Conservation (phyloP, 768 basidiomycete species). For the Tricholoma flavovirens region DNA sequence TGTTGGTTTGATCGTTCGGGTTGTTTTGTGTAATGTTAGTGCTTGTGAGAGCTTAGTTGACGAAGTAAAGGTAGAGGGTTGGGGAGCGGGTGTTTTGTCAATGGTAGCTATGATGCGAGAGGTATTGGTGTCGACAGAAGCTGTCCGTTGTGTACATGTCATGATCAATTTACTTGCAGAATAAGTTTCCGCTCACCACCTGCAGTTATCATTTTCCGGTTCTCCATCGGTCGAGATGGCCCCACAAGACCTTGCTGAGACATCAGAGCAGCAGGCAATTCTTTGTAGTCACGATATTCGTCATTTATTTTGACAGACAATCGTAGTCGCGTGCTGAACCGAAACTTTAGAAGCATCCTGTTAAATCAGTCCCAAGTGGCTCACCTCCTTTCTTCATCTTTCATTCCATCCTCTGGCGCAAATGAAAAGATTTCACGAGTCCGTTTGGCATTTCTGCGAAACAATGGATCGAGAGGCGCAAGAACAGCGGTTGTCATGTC, state of each 20-base stretch:
- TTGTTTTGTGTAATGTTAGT: constrained; percentile 88
- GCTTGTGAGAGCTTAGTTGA: constrained; percentile 75
- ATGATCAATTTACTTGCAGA: not conserved
- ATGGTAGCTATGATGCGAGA: constrained; percentile 67
- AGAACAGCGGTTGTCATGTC: constrained; percentile 44
- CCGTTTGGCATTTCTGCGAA: constrained; percentile 60
- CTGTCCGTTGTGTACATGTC: constrained; percentile 15
- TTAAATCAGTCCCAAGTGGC: constrained; percentile 8
- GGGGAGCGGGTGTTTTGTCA: constrained; percentile 63
- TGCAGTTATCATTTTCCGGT: constrained; percentile 65
- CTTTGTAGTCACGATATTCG: constrained; percentile 84
- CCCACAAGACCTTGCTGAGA: constrained; percentile 79
- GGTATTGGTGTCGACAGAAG: constrained; percentile 43
- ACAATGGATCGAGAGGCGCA: constrained; percentile 62
- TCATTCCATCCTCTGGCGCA: constrained; percentile 50
- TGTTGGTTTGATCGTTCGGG: constrained; percentile 88
- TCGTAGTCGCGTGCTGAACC: constrained; percentile 57
- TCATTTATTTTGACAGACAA: constrained; percentile 82
- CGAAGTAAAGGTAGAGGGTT: constrained; percentile 67
- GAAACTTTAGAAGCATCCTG: not conserved
- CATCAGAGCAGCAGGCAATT: constrained; percentile 74
- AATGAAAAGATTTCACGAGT: constrained; percentile 68
- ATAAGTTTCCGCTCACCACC: constrained; percentile 45
- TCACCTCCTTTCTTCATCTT: constrained; percentile 71
- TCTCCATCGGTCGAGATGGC: constrained; percentile 64